phyloP scores from a whole-genome alignment of 2,329 filamentous ascomycete genomes.

The Botryotinia calthae region DNA sequence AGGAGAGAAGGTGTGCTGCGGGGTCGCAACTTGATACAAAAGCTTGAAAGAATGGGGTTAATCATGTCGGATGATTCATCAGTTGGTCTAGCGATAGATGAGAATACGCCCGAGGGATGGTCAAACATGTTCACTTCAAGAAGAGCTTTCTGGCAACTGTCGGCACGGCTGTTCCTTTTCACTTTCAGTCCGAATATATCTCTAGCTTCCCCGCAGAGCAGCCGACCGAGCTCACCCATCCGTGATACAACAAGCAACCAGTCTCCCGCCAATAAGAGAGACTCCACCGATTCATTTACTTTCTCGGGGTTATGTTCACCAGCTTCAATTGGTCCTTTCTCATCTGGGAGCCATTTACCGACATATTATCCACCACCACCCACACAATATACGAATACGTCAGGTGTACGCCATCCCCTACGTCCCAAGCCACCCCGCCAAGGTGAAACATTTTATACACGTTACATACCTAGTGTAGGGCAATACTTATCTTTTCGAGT shows the following conservation, averaged over 20 bases:
- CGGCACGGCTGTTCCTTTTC: constrained; percentile 83
- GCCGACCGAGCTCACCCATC: constrained; percentile 53
- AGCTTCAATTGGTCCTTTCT: constrained; percentile 63
- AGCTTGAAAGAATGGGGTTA: constrained; percentile 90
- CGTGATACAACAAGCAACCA: constrained; percentile 39
- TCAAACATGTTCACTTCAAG: constrained; percentile 77
- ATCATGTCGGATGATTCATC: constrained; percentile 72
- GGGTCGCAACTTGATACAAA: constrained; percentile 75
- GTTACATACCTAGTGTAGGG: constrained; percentile 76
- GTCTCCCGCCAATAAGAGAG: constrained; percentile 34
- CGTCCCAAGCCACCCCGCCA: constrained; percentile 85
- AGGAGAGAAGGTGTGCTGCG: constrained; percentile 85
- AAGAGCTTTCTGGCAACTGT: constrained; percentile 87
- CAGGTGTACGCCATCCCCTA: constrained; percentile 78
- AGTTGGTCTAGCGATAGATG: constrained; percentile 63
- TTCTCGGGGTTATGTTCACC: constrained; percentile 40
- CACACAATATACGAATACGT: constrained; percentile 75
- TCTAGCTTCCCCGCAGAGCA: constrained; percentile 52
- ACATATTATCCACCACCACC: constrained; percentile 88
- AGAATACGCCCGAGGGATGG: constrained; percentile 66
- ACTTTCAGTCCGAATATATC: constrained; percentile 60
- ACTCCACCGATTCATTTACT: constrained; percentile 44
- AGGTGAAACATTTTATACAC: constrained; percentile 86
- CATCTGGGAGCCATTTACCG: constrained; percentile 78
- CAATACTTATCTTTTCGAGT: constrained; percentile 89